phyloP scores from a whole-genome alignment of 768 basidiomycete species.

The Psilocybe cubensis region DNA sequence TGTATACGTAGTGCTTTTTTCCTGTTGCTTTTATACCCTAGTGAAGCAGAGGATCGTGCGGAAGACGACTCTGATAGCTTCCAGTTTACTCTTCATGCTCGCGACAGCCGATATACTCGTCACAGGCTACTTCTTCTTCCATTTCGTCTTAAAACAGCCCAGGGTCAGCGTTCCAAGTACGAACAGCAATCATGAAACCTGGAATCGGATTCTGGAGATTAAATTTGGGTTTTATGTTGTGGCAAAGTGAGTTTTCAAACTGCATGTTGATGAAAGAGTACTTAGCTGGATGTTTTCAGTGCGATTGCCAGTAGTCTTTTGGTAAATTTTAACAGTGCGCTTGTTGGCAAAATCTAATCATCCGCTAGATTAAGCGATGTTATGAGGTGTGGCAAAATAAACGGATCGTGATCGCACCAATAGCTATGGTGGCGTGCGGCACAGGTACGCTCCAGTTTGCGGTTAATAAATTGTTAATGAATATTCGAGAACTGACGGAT shows the following conservation, averaged over 20 bases:
- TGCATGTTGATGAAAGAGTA: no score
- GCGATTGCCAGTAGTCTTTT: slow-evolving; percentile 22
- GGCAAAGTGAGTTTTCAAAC: slow-evolving; percentile 19
- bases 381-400: slow-evolving; percentile 20
- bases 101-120: slow-evolving; percentile 24
- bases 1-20: slow-evolving; percentile 22
- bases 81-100: slow-evolving; percentile 20
- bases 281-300: no score
- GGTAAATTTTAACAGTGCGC: slow-evolving; percentile 10
- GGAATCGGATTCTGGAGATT: slow-evolving; percentile 18
- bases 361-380: slow-evolving; percentile 19
- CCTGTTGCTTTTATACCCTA: slow-evolving; percentile 17
- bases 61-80: slow-evolving; percentile 12
- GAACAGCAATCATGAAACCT: slow-evolving; percentile 5
- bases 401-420: slow-evolving; percentile 19
- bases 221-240: slow-evolving; percentile 24
- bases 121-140: slow-evolving; percentile 26
- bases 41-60: slow-evolving; percentile 11
- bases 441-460: slow-evolving; percentile 9
- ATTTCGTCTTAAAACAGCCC: slow-evolving; percentile 14
- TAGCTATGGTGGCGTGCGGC: slow-evolving; percentile 16
- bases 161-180: neutral
- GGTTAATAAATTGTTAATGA: neutral
- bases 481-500: neutral
- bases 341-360: neutral